A percentile compares a stretch with the other conserved stretches of the same genome.
These are phyloP conservation scores for Cystobasidium onofrii DNA, from an alignment of 768 basidiomycete species.

Conservation along the genomic window DNA sequence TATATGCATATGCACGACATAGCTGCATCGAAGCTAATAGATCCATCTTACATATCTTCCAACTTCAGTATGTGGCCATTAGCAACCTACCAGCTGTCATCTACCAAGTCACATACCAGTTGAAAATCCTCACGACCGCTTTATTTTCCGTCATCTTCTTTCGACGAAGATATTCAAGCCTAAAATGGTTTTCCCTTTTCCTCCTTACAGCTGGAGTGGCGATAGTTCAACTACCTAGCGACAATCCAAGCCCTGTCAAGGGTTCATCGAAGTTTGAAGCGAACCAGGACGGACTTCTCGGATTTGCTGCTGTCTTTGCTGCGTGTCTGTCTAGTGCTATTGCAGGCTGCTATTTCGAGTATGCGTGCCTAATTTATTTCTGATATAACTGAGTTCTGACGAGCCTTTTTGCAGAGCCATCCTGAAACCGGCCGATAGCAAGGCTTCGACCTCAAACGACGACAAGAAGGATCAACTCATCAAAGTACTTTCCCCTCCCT, in stretches of 20 bases:
- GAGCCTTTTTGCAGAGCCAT: constrained; percentile 1
- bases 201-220: constrained; percentile 66
- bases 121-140: constrained; percentile 53
- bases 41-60: neutral
- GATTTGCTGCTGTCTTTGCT: constrained; percentile 75
- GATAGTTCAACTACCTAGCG: constrained; percentile 60
- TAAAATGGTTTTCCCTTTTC: constrained; percentile 76
- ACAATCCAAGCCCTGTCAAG: neutral
- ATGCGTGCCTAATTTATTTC: constrained; percentile 49
- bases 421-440: neutral
- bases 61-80: constrained; percentile 11
- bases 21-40: no score
- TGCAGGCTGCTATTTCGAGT: constrained; percentile 94
- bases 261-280: constrained; percentile 40
- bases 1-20: neutral
- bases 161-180: constrained; percentile 49
- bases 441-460: neutral
- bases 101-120: constrained; percentile 45
- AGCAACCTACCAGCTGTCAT: constrained; percentile 9
- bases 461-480: neutral
- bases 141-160: constrained; percentile 40
- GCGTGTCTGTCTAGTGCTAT: constrained; percentile 91
- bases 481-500: constrained; percentile 6
- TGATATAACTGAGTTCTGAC: neutral
- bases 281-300: constrained; percentile 55